These are phyloP conservation scores for Aphanomyces astaci DNA, from an alignment of 352 stramenopile species.

Conservation along the genomic window DNA sequence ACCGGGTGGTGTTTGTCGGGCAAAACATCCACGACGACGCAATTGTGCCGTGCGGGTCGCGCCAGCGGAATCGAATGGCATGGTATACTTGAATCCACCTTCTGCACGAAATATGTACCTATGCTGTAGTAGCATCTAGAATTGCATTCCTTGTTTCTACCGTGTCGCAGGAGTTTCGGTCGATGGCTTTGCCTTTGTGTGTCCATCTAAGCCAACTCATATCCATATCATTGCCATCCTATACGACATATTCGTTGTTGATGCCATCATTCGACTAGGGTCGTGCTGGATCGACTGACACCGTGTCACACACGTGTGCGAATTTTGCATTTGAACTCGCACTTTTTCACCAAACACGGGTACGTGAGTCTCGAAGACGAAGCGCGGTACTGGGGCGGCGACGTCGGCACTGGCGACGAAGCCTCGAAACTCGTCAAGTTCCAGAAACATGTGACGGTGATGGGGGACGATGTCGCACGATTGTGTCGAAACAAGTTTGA, in stretches of 20 bases:
- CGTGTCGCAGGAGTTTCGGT: no score
- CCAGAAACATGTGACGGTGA: not conserved
- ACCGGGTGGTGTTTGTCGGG: slow-evolving; percentile 18
- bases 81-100: no score
- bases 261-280: not conserved
- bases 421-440: not conserved
- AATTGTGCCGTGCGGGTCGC: not conserved
- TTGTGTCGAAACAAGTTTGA: slow-evolving; percentile 10
- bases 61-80: slow-evolving; percentile 17
- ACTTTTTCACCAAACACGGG: slow-evolving; percentile 15
- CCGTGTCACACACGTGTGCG: not conserved
- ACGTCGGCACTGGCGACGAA: not conserved
- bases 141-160: no score
- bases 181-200: no score
- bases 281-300: slow-evolving; percentile 5
- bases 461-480: not conserved
- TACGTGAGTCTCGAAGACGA: slow-evolving; percentile 10
- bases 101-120: no score
- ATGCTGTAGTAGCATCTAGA: no score
- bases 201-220: no score
- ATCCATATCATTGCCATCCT: no score
- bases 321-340: slow-evolving; percentile 12
- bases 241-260: no score
- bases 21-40: slow-evolving; percentile 24
- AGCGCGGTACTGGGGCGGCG: not conserved